Evolutionary conservation across 2,329 filamentous ascomycete species (phyloP).

Genomic region (Elsinoe batatas): DNA sequence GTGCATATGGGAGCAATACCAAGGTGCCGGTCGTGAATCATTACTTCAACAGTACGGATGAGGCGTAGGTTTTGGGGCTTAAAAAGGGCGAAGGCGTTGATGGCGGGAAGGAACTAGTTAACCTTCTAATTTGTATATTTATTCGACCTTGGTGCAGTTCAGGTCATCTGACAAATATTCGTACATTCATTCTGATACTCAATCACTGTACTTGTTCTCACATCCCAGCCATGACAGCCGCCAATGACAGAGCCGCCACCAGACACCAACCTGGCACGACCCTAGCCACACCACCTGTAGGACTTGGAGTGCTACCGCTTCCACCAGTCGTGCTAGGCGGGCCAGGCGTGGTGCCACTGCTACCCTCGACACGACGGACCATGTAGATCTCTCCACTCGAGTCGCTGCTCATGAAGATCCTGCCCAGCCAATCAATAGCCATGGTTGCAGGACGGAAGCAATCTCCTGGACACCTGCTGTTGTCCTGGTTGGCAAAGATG

Average conservation of each 20-base stretch:
- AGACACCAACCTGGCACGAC: neutral
- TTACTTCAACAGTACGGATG: constrained; percentile 5
- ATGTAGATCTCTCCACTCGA: constrained; percentile 57
- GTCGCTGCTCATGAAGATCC: constrained; percentile 55
- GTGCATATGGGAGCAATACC: constrained; percentile 9
- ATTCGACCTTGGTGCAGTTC: neutral
- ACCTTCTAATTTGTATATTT: no score
- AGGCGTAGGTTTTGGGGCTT: neutral
- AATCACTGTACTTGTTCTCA: neutral
- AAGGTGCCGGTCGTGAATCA: constrained; percentile 12
- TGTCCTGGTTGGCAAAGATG: constrained; percentile 48
- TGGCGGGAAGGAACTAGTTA: no score
- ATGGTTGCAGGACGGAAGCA: constrained; percentile 58
- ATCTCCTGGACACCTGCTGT: constrained; percentile 41
- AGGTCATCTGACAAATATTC: neutral
- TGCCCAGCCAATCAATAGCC: constrained; percentile 39
- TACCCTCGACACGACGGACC: constrained; percentile 18
- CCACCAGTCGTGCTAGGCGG: neutral
- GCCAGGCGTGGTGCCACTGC: neutral
- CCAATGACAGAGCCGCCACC: neutral
- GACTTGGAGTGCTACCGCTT: neutral
- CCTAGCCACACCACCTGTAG: neutral
- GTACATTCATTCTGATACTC: neutral
- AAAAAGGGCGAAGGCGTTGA: no score
- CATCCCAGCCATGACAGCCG: neutral